A percentile compares a stretch with the other conserved stretches of the same genome.
Evolutionary conservation across 495 filamentous ascomycete species (phyloP).

Genomic region (Talaromyces wortmannii): DNA sequence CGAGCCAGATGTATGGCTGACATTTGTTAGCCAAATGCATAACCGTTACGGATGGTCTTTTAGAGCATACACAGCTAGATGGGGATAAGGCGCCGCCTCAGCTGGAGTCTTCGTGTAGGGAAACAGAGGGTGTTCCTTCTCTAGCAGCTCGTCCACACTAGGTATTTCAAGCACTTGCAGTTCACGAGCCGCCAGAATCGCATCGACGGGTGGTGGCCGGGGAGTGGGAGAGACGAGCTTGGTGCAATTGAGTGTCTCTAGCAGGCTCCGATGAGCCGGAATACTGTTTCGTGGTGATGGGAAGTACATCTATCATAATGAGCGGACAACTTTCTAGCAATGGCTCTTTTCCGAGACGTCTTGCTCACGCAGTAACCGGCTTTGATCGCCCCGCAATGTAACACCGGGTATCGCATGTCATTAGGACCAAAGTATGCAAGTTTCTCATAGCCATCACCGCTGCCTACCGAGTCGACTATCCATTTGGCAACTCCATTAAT

Average conservation of each 20-base stretch:
- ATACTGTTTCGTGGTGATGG: too few relatives aligned
- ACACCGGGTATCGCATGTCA: conserved; percentile 30
- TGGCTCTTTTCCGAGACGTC: conserved; percentile 11
- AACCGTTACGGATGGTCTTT: conserved; percentile 12
- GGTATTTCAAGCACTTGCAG: too few relatives aligned
- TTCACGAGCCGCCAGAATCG: too few relatives aligned
- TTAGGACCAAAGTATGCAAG: conserved; percentile 37
- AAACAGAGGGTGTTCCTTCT: too few relatives aligned
- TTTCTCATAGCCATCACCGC: conserved; percentile 11
- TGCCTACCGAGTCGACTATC: conserved; percentile 18
- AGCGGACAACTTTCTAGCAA: conserved; percentile 22
- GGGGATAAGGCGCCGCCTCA: conserved; percentile 8
- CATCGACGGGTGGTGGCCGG: too few relatives aligned
- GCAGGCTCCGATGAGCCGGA: too few relatives aligned
- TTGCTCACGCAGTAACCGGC: conserved; percentile 24
- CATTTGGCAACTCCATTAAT: conserved; percentile 21
- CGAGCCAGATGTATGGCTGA: conserved; percentile 35
- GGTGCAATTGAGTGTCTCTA: too few relatives aligned
- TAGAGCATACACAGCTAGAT: conserved; percentile 13
- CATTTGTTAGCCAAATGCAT: conserved; percentile 1
- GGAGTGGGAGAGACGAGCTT: too few relatives aligned
- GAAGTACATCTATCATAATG: conserved; percentile 8
- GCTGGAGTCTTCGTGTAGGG: too few relatives aligned
- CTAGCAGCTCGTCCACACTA: too few relatives aligned
- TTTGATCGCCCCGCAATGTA: conserved; percentile 37